A percentile compares a stretch with the other conserved stretches of the same genome.
Conservation (phyloP, 2,329 filamentous ascomycete species). For the Calcarisporium arbuscula region DNA sequence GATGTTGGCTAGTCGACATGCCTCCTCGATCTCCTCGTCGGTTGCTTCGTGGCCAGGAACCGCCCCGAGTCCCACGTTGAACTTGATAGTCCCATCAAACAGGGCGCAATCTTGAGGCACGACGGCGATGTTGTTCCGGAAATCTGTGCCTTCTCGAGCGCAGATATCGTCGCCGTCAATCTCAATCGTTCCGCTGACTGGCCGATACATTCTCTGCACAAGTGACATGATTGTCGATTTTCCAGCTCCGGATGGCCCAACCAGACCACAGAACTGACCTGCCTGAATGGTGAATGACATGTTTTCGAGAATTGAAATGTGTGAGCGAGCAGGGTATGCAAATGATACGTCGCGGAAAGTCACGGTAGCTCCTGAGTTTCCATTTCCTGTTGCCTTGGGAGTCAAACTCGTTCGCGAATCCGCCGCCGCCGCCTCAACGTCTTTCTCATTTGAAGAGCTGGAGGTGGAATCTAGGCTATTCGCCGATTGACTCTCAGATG, state of each 20-base stretch:
- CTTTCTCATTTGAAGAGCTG: constrained; percentile 17
- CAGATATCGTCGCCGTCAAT: constrained; percentile 43
- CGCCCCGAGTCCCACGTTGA: constrained; percentile 51
- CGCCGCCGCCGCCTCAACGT: constrained; percentile 32
- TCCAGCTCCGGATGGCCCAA: constrained; percentile 60
- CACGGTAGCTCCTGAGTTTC: constrained; percentile 36
- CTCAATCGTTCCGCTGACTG: constrained; percentile 31
- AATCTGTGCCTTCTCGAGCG: constrained; percentile 32
- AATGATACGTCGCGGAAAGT: constrained; percentile 56
- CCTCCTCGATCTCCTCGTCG: constrained; percentile 57
- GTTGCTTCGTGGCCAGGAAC: constrained; percentile 48
- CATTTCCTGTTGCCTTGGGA: constrained; percentile 1
- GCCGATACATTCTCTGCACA: constrained; percentile 43
- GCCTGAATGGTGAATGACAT: constrained; percentile 51
- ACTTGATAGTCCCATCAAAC: constrained; percentile 49
- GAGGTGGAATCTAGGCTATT: constrained; percentile 10
- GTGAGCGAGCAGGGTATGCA: constrained; percentile 57
- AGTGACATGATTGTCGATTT: constrained; percentile 60
- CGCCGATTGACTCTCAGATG: constrained; percentile 15
- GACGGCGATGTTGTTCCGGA: constrained; percentile 47
- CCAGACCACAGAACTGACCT: constrained; percentile 57
- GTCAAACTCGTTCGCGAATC: constrained; percentile 10
- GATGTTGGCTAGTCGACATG: constrained; percentile 63
- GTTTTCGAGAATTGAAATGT: constrained; percentile 48
- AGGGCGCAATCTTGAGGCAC: constrained; percentile 54